Base-by-base conservation (phyloP, 345 rosid genomes). In the Brassica juncea region DNA sequence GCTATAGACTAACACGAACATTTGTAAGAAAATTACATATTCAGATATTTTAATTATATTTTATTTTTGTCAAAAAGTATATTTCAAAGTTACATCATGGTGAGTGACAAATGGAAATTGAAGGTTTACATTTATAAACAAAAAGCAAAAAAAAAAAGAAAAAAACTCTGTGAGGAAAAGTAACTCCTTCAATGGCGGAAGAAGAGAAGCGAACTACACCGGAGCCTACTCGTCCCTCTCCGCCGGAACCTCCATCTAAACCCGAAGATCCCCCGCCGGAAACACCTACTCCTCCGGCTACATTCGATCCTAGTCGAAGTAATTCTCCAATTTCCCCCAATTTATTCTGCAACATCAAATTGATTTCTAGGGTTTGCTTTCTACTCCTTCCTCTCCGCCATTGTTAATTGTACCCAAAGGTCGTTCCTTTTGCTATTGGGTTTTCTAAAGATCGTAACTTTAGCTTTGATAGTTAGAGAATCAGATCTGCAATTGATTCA, bases 281-380 rank as follows among this genome's bases (percentile, higher is more conserved):
- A 12, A 77, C 82, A 4, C 65, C 75, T 23, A 34, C 76, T 75
- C 34, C 47, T 39, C 81, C 83, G 11, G 74, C 85, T 67, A 81
- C 82, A 2, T 91, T 93, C 81, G 93, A 93, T 82, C 98, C 98
- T 39, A 85, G 89, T 83, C 90, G 97, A 88, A 91, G 98, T 93
- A 89, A 85, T 25, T 70, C 62, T 72, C 76, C 70, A 65, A 60
- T 27, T 80, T 19, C 37, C 25, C 59, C 35, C 11, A 16, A 21
- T 57, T 21, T 35, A 15, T 69, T 30, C 39, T 4, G 16, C 31
- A 37, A 12, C 57, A 66, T 44, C 25, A 69, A 71, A 27, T 37
- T 61, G 5, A 74, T 49, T 71, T 65, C 49, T 76, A 77, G 72
- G 82, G 76, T 71, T 83, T 57, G 6, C 44, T 63, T 68, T 16